Conservation (phyloP, 208 protist genomes). For the Kentomonas sorsogonicus region DNA sequence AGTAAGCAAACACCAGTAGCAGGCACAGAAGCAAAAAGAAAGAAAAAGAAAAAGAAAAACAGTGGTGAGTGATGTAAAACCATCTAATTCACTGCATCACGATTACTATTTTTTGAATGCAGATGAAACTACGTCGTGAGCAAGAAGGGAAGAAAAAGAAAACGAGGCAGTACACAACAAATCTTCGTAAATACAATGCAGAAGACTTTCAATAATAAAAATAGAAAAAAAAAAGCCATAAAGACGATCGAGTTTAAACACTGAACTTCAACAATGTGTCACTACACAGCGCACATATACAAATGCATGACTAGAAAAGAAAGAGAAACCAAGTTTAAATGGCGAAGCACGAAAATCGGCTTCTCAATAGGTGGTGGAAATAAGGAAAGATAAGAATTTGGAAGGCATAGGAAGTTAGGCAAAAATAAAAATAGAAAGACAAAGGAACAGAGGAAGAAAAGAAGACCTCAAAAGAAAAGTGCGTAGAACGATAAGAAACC, state of each 20-base stretch:
- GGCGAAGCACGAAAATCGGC: neutral
- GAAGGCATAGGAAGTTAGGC: no score
- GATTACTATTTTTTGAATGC: no score
- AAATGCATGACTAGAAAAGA: neutral
- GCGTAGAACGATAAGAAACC: neutral
- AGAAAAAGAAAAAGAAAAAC: no score
- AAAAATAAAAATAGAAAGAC: neutral
- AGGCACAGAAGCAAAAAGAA: no score
- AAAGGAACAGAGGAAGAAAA: neutral
- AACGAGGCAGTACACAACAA: no score
- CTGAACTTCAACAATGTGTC: neutral
- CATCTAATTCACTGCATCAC: no score
- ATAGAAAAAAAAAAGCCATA: neutral
- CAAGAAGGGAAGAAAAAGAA: conserved; percentile 3
- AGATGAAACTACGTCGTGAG: no score
- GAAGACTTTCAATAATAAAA: neutral
- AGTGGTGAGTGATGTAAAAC: no score
- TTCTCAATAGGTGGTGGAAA: neutral
- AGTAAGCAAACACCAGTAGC: no score
- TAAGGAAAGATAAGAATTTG: neutral
- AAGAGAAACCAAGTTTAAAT: neutral
- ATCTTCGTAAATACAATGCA: no score
- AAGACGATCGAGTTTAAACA: neutral
- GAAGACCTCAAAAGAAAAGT: conserved; percentile 3
- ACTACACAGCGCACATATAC: neutral